Conservation (phyloP, 345 rosid genomes). For the Linum trigynum region DNA sequence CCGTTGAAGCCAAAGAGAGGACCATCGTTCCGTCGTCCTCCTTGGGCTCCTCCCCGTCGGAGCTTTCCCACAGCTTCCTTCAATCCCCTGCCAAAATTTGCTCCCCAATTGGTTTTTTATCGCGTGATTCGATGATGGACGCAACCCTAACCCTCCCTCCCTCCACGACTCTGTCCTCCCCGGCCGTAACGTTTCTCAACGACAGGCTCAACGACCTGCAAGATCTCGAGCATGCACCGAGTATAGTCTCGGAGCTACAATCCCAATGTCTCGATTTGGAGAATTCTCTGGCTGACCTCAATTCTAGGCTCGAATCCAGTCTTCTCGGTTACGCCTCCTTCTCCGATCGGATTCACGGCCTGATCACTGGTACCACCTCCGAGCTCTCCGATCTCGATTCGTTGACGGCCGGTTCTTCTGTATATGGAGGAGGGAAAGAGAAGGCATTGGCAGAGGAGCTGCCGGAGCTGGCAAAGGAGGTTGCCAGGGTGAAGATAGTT, state of each 20-base stretch:
- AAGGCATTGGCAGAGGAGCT: constrained; percentile 60
- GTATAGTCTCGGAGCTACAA: constrained; percentile 46
- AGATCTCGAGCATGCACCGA: constrained; percentile 38
- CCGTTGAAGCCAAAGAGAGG: not conserved
- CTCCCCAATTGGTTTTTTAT: constrained; percentile 13
- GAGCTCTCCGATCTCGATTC: constrained; percentile 49
- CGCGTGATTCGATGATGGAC: constrained; percentile 28
- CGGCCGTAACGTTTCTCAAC: constrained; percentile 45
- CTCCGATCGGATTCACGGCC: constrained; percentile 42
- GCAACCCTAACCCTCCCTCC: constrained; percentile 42
- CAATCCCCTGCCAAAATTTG: constrained; percentile 5
- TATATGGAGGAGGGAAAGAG: constrained; percentile 37
- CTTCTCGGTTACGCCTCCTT: constrained; percentile 53
- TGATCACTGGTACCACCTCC: constrained; percentile 28
- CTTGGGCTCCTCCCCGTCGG: too few relatives aligned
- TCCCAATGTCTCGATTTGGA: constrained; percentile 55
- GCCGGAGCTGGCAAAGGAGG: constrained; percentile 77
- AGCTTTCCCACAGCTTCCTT: constrained; percentile 6
- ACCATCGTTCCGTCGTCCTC: not conserved
- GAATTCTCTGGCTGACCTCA: constrained; percentile 36
- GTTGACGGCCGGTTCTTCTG: constrained; percentile 21
- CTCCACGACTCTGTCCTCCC: constrained; percentile 33
- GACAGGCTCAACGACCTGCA: constrained; percentile 32
- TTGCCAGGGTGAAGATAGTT: constrained; percentile 74
- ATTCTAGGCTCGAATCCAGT: constrained; percentile 42